Percentiles rank a stretch among this genome's conserved stretches.
phyloP scores from a whole-genome alignment of 1,284 basidiomycete species.

The Leccinum olivaceoglutinosum region DNA sequence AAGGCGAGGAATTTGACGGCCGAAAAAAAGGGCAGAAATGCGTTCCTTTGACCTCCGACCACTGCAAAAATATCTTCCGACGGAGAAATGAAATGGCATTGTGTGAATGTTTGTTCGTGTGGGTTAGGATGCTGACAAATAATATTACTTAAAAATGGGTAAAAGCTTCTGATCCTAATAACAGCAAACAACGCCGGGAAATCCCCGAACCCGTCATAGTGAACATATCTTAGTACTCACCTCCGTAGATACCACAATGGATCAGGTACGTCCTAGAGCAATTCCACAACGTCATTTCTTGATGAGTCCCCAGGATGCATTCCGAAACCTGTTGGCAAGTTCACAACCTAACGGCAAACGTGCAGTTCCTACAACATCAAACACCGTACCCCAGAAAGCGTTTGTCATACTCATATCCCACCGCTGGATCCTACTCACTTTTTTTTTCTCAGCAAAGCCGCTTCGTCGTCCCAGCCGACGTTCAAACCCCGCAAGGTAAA shows the following conservation, averaged over 20 bases:
- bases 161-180: slow-evolving; percentile 26
- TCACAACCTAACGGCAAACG: slow-evolving; percentile 14
- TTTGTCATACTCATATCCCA: slow-evolving; percentile 14
- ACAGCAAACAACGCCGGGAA: slow-evolving; percentile 21
- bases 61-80: background rate
- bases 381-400: slow-evolving; percentile 17
- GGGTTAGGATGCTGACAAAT: slow-evolving; percentile 15
- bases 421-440: background rate
- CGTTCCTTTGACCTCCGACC: background rate
- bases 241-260: slow-evolving; percentile 15
- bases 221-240: background rate
- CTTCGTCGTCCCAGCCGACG: slow-evolving; percentile 43
- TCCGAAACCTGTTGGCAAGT: slow-evolving; percentile 31
- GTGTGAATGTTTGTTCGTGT: background rate
- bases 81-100: background rate
- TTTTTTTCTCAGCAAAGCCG: slow-evolving; percentile 23
- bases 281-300: background rate
- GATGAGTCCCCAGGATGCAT: slow-evolving; percentile 32
- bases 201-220: background rate
- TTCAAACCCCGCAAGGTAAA: slow-evolving; percentile 78
- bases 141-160: slow-evolving; percentile 3
- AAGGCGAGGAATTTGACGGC: background rate
- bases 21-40: slow-evolving; percentile 4
- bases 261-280: slow-evolving; percentile 19
- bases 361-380: slow-evolving; percentile 1